Percentiles rank a stretch among this genome's conserved stretches.
Conservation (phyloP, 768 basidiomycete species). For the Calocybe indica region DNA sequence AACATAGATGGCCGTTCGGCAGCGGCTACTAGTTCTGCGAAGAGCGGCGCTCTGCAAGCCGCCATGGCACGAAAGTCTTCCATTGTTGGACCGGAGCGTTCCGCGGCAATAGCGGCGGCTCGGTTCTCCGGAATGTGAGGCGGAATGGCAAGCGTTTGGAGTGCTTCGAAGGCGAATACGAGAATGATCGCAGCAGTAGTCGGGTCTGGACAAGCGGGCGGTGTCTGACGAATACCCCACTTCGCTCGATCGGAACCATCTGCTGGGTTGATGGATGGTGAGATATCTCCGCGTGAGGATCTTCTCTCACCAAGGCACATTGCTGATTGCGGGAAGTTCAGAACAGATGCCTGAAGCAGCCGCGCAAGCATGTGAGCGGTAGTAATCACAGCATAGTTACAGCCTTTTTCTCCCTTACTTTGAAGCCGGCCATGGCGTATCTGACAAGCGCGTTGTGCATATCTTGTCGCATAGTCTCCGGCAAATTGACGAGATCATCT, state of each 20-base stretch:
- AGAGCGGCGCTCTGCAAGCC: slow-evolving; percentile 40
- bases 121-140: slow-evolving; percentile 46
- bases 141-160: slow-evolving; percentile 35
- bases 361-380: background rate
- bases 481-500: slow-evolving; percentile 30
- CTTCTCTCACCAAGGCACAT: no score
- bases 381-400: background rate
- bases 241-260: no score
- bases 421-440: slow-evolving; percentile 17
- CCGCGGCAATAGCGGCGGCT: slow-evolving; percentile 34
- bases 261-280: no score
- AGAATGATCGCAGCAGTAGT: slow-evolving; percentile 33
- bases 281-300: no score
- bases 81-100: slow-evolving; percentile 45
- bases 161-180: slow-evolving; percentile 47
- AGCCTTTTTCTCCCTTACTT: no score
- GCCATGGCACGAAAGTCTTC: slow-evolving; percentile 44
- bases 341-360: no score
- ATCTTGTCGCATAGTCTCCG: slow-evolving; percentile 30
- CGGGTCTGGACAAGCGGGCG: no score
- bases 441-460: slow-evolving; percentile 38
- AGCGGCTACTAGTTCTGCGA: slow-evolving; percentile 31
- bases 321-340: no score
- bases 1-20: slow-evolving; percentile 3
- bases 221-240: no score